These are phyloP conservation scores for Auricularia auricula-judae DNA, from an alignment of 768 basidiomycete species.

Conservation along the genomic window DNA sequence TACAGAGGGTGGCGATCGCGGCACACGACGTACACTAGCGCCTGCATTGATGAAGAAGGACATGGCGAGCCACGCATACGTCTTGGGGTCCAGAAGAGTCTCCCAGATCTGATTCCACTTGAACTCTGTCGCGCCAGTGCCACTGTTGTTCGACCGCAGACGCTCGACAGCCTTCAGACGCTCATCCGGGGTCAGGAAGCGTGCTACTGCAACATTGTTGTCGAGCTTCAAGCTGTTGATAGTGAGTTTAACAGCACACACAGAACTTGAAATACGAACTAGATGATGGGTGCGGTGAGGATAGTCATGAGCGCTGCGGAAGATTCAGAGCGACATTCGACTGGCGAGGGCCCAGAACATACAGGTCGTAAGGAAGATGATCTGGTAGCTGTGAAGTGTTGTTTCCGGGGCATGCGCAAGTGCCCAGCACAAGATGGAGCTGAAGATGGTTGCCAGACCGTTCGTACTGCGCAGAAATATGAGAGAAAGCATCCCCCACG, in stretches of 20 bases:
- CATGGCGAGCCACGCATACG: conserved; percentile 31
- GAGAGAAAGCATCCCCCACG: background rate
- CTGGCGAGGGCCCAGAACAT: background rate
- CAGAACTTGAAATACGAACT: conserved; percentile 14
- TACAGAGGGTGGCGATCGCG: conserved; percentile 5
- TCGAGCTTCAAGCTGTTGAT: conserved; percentile 10
- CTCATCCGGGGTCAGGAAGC: conserved; percentile 30
- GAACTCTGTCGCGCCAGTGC: conserved; percentile 34
- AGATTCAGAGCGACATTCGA: too few species aligned
- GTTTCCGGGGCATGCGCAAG: conserved; percentile 26
- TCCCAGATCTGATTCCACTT: conserved; percentile 35
- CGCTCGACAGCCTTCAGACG: conserved; percentile 32
- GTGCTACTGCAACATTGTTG: conserved; percentile 23
- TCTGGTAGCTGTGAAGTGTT: conserved; percentile 14
- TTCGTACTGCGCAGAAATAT: background rate
- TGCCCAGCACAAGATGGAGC: conserved; percentile 32
- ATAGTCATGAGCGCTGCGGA: conserved; percentile 26
- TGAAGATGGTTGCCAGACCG: conserved; percentile 8
- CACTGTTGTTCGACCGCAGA: conserved; percentile 31
- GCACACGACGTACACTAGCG: conserved; percentile 17
- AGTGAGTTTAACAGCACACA: background rate
- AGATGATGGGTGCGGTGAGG: conserved; percentile 25
- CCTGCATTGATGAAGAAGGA: conserved; percentile 29
- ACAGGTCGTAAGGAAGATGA: conserved; percentile 27
- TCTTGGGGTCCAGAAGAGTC: conserved; percentile 27